Conservation (phyloP, 225 moss, liverwort and hornwort genomes). For the Sphagnum tenellum region DNA sequence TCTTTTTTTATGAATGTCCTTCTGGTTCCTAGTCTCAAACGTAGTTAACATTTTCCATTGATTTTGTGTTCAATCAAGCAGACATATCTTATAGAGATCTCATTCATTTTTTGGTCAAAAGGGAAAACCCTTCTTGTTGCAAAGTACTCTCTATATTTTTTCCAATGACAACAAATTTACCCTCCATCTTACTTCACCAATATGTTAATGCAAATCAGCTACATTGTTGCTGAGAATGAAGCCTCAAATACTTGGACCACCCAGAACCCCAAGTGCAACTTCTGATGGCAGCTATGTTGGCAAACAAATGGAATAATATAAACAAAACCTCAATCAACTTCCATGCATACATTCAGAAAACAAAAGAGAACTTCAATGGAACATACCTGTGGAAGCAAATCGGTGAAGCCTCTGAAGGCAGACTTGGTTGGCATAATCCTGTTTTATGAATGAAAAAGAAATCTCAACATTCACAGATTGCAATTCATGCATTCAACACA, state of each 20-base stretch:
- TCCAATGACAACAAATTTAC: neutral
- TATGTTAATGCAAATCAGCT: neutral
- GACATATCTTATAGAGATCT: neutral
- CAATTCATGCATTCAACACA: too few species aligned
- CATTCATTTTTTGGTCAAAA: too few species aligned
- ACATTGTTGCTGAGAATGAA: neutral
- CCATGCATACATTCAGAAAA: neutral
- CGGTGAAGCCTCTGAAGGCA: conserved; percentile 1
- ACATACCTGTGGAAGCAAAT: conserved; percentile 3
- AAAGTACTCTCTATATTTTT: neutral
- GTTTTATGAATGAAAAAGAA: neutral
- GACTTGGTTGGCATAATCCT: neutral
- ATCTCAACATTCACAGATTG: too few species aligned
- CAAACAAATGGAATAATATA: neutral
- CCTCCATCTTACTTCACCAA: too few species aligned
- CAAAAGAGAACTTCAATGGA: neutral
- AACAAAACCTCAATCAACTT: neutral
- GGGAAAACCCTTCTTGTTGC: too few species aligned
- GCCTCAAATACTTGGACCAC: too few species aligned
- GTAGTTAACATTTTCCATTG: neutral
- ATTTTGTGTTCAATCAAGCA: neutral
- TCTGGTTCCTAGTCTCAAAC: neutral
- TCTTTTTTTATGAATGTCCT: too few species aligned
- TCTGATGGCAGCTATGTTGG: too few species aligned
- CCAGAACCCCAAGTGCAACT: neutral